Evolutionary conservation across 2,329 filamentous ascomycete genomes (phyloP), one percentile per base, ranked within the genome.

Genomic region (Paramyrothecium sp.): DNA sequence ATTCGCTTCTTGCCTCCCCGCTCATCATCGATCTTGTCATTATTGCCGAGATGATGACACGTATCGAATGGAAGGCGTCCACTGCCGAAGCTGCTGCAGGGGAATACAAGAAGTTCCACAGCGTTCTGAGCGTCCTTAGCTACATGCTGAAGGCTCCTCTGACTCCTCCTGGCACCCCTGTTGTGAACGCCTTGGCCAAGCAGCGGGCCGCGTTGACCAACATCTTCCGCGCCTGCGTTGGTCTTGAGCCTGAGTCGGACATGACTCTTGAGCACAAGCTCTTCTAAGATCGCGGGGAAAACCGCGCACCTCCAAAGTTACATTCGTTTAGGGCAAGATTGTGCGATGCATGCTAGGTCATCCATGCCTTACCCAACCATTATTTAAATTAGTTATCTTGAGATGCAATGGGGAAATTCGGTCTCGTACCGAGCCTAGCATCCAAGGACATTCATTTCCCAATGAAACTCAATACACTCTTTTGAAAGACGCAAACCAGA

Each of bases 221-320:
- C 82, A 97, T 99, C 78, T 96, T 99, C 88, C 92, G 94, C 70
- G 95, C 95, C 63, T 98, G 94, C 71, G 89, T 99, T 68, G 95
- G 95, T 63, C 85, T 99, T 59, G 91, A 97, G 83, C 95, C 95
- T 17, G 95, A 99, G 85, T 95, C 89, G 57, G 95, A 99, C 75
- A 99, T 99, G 95, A 97, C 93, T 46, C 85, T 98, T 54, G 95
- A 99, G 85, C 94, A 98, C 82, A 99, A 98, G 87, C 85, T 98
- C 63, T 93, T 97, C 73, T 91, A 84, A 75, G 58, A 30, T 30
- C 10, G 26, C 26, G 10, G 10, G 10, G 4, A 10, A 30, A 47
- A 44, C 46, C 17, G 26, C 26, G 26, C 4, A 4, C 10, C 26
- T 30, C 10, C 10, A 30, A 30, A 30, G 5, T 30, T 44, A 44